phyloP scores from a whole-genome alignment of 306 rosid genomes.

The Begonia loranthoides region DNA sequence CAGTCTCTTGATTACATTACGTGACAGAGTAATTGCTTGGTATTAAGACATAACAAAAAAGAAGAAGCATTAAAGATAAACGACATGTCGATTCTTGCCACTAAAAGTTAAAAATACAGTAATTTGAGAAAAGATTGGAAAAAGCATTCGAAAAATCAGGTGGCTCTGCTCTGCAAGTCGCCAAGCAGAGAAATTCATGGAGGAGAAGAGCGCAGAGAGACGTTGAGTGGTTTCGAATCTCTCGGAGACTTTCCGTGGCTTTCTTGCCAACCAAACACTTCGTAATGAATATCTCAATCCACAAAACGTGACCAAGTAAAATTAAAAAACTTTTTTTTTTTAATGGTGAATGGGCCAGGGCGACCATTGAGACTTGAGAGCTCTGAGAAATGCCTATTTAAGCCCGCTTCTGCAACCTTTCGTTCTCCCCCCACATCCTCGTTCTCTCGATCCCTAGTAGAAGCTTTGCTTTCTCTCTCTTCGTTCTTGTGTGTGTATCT shows the following conservation, averaged over 20 bases:
- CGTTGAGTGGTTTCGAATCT: background rate
- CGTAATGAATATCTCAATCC: background rate
- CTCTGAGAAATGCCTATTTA: slow-evolving; percentile 4
- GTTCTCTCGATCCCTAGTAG: slow-evolving; percentile 1
- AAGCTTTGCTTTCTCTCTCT: slow-evolving; percentile 5
- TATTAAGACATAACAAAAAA: too few relatives aligned
- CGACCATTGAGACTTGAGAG: background rate
- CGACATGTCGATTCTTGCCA: too few relatives aligned
- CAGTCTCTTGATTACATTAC: too few relatives aligned
- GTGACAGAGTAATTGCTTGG: too few relatives aligned
- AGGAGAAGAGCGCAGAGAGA: background rate
- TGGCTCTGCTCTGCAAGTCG: too few relatives aligned
- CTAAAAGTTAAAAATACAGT: too few relatives aligned
- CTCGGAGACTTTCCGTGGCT: background rate
- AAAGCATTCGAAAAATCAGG: too few relatives aligned
- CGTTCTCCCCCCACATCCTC: slow-evolving; percentile 17
- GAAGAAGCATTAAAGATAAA: too few relatives aligned
- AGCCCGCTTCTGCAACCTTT: slow-evolving; percentile 13
- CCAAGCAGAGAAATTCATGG: background rate
- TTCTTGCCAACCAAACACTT: background rate
- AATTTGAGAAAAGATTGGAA: too few relatives aligned
- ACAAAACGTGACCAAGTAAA: slow-evolving; percentile 5
- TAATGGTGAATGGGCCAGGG: background rate
- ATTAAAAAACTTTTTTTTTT: background rate
- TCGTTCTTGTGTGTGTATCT: background rate